Evolutionary conservation across 495 filamentous ascomycete genomes (phyloP).

Genomic region (Penicillium longicatenatum): DNA sequence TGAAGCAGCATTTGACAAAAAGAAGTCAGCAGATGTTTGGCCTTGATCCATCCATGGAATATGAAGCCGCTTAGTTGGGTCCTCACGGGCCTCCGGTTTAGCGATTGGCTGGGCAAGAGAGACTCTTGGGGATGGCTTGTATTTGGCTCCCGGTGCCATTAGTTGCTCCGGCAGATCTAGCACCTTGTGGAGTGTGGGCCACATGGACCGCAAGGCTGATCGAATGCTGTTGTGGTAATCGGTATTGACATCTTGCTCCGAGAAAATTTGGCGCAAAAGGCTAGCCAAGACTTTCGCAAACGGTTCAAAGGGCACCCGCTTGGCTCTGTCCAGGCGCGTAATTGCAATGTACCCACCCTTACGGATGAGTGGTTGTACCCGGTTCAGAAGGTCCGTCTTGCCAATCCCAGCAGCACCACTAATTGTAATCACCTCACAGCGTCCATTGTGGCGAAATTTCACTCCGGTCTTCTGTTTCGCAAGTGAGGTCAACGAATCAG

Average conservation of each 20-base stretch:
- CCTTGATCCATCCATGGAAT: slow-evolving; percentile 39
- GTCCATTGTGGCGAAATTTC: slow-evolving; percentile 65
- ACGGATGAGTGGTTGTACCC: slow-evolving; percentile 71
- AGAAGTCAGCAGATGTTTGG: slow-evolving; percentile 68
- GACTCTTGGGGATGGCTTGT: slow-evolving; percentile 33
- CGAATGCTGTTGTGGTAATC: slow-evolving; percentile 78
- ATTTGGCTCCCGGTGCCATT: slow-evolving; percentile 49
- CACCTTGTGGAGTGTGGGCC: slow-evolving; percentile 74
- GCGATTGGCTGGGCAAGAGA: slow-evolving; percentile 33
- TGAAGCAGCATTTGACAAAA: slow-evolving; percentile 65
- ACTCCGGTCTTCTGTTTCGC: slow-evolving; percentile 44
- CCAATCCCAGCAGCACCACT: slow-evolving; percentile 76
- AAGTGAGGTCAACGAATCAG: slow-evolving; percentile 35
- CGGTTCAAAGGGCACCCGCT: slow-evolving; percentile 79
- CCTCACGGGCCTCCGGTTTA: slow-evolving; percentile 30
- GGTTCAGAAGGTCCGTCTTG: slow-evolving; percentile 81
- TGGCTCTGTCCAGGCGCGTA: slow-evolving; percentile 82
- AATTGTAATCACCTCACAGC: slow-evolving; percentile 78
- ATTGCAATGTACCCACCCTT: slow-evolving; percentile 78
- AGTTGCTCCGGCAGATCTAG: slow-evolving; percentile 79
- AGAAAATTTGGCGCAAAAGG: slow-evolving; percentile 87
- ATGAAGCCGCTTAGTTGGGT: slow-evolving; percentile 37
- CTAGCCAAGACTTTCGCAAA: slow-evolving; percentile 78
- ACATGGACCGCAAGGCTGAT: slow-evolving; percentile 71
- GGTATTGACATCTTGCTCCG: slow-evolving; percentile 81